A percentile compares a stretch with the other conserved stretches of the same genome.
phyloP scores from a whole-genome alignment of 345 rosid species.

The Lepidium africanum region DNA sequence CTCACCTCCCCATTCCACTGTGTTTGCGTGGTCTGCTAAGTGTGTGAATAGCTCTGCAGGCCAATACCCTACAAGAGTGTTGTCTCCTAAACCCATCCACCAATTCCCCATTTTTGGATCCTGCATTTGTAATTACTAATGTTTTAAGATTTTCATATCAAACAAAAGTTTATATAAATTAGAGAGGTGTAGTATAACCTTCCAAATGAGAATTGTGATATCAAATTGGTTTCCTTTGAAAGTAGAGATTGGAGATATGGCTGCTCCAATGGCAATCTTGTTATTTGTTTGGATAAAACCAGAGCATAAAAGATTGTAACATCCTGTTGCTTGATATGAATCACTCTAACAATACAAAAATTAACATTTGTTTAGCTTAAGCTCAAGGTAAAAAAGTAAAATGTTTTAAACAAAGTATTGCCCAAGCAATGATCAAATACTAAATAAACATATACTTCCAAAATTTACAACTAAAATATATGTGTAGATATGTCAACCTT shows the following conservation, averaged over 20 bases:
- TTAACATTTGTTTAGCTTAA: neutral
- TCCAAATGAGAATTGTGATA: slow-evolving; percentile 91
- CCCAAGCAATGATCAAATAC: neutral
- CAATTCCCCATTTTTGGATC: slow-evolving; percentile 89
- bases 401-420: neutral
- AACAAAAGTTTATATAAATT: neutral
- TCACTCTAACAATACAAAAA: slow-evolving; percentile 48
- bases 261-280: slow-evolving; percentile 96
- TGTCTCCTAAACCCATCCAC: slow-evolving; percentile 98
- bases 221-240: slow-evolving; percentile 63
- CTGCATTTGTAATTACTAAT: slow-evolving; percentile 24
- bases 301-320: slow-evolving; percentile 88
- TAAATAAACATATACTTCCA: neutral
- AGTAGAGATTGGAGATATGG: slow-evolving; percentile 85
- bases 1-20: slow-evolving; percentile 99
- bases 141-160: neutral
- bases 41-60: slow-evolving; percentile 94
- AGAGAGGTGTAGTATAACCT: slow-evolving; percentile 34
- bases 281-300: slow-evolving; percentile 97
- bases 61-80: slow-evolving; percentile 86
- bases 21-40: slow-evolving; percentile 76
- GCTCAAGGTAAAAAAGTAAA: neutral
- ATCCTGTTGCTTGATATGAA: slow-evolving; percentile 96
- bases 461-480: neutral
- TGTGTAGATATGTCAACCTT: neutral